Base-by-base conservation (phyloP, 2,329 filamentous ascomycete genomes). In the Paecilomyces sp. region DNA sequence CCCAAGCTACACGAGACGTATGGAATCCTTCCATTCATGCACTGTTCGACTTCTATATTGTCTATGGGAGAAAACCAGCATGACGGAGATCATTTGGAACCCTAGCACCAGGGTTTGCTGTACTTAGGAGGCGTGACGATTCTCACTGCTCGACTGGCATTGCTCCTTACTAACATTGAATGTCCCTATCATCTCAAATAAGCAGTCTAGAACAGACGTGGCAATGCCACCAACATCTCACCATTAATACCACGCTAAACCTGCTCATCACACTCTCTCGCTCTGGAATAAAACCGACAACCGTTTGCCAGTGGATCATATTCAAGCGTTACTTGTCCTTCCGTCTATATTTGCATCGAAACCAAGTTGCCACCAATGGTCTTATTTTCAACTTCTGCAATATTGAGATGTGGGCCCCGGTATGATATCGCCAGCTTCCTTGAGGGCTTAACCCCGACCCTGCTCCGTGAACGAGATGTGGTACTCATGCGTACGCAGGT, bases 1-100 rank as follows among this genome's bases (percentile, higher is more conserved):
- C 65, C 11, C 63, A 70, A 18, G 69, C 73, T 0, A 65, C 69
- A 41, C 69, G 66, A 33, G 71, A 75, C 57, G 63, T 72, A 60
- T 62, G 63, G 59, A 64, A 73, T 58, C 63, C 62, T 8, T 67
- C 64, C 51, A 67, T 71, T 53, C 73, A 74, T 62, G 64, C 64
- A 11, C 66, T 69, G 54, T 64, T 63, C 58, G 60, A 67, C 56
- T 66, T 54, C 30, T 61, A 61, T 31, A 54, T 61, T 11, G 57
- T 58, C 24, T 61, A 56, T 31, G 59, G 59, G 18, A 30, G 58
- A 31, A 61, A 11, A 22, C 64, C 62, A 53, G 51, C 5, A 30
- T 53, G 51, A 53, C 25, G 6, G 7, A 1, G 15, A 9, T 18
- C 8, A 7, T 47, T 18, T 9, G 8, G 1, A 4, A 15, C n/a